These are phyloP conservation scores for Termitomyces sp. DNA, from an alignment of 768 basidiomycete genomes.

Conservation along the genomic window DNA sequence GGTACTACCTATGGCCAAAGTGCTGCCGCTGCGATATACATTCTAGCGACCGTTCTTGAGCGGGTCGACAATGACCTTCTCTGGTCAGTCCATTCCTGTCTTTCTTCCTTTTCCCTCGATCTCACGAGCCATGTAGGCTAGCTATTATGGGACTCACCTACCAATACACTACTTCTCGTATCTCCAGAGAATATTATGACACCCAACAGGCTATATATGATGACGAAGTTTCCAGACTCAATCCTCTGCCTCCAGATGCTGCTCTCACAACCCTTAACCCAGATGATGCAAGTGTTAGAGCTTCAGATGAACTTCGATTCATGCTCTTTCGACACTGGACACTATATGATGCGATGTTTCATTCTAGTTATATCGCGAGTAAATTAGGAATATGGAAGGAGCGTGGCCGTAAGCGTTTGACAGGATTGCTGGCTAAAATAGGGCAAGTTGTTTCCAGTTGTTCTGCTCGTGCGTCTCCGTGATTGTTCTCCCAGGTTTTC, in stretches of 20 bases:
- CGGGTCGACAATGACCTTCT: slow-evolving; percentile 90
- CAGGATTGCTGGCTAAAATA: slow-evolving; percentile 96
- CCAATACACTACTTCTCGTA: slow-evolving; percentile 85
- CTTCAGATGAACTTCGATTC: slow-evolving; percentile 88
- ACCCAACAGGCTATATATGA: slow-evolving; percentile 72
- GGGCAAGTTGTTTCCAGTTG: slow-evolving; percentile 53
- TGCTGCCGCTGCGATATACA: slow-evolving; percentile 83
- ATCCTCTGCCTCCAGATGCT: slow-evolving; percentile 48
- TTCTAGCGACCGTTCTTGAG: slow-evolving; percentile 86
- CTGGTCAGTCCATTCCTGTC: slow-evolving; percentile 53
- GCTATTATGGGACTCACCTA: slow-evolving; percentile 91
- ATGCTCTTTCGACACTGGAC: slow-evolving; percentile 98
- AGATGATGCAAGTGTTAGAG: slow-evolving; percentile 79
- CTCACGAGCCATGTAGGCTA: slow-evolving; percentile 47
- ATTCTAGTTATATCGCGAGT: slow-evolving; percentile 93
- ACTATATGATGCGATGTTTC: slow-evolving; percentile 95
- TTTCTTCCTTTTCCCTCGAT: neutral
- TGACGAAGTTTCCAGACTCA: slow-evolving; percentile 92
- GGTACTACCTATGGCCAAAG: slow-evolving; percentile 90
- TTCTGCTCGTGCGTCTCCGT: neutral
- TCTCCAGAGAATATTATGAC: slow-evolving; percentile 85
- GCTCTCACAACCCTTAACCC: slow-evolving; percentile 54
- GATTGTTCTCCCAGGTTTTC: slow-evolving; percentile 65
- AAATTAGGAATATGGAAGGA: slow-evolving; percentile 98
- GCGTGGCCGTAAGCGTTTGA: slow-evolving; percentile 81